Conservation (phyloP, 345 rosid species). For the Passiflora organensis region DNA sequence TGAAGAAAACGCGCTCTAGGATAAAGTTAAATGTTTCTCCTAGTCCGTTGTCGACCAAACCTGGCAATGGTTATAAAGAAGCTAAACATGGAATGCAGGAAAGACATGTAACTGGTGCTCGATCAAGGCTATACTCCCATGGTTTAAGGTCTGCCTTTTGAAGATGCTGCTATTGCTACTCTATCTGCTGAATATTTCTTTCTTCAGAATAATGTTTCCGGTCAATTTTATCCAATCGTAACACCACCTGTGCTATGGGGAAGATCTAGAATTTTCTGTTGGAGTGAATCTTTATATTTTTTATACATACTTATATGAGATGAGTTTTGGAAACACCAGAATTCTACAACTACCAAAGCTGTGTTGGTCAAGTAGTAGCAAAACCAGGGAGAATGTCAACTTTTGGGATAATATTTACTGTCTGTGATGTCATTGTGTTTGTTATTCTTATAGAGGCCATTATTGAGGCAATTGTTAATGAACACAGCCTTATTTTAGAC, state of each 20-base stretch:
- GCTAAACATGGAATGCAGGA: conserved; percentile 66
- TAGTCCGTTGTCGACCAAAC: conserved; percentile 49
- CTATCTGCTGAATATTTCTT: not conserved
- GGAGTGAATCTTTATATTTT: not conserved
- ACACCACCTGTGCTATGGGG: too few species aligned
- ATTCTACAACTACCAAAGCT: not conserved
- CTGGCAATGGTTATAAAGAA: conserved; percentile 63
- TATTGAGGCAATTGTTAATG: too few species aligned
- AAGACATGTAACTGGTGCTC: conserved; percentile 47
- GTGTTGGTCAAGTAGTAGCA: not conserved
- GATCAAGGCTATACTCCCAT: conserved; percentile 62
- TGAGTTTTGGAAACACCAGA: not conserved
- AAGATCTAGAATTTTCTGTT: not conserved
- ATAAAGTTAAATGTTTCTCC: conserved; percentile 63
- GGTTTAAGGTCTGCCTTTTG: conserved; percentile 56
- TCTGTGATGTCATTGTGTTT: conserved; percentile 5
- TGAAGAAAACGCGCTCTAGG: conserved; percentile 88
- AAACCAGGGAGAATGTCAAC: too few species aligned
- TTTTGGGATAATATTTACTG: conserved; percentile 1
- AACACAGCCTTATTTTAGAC: too few species aligned
- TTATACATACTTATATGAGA: conserved; percentile 1
- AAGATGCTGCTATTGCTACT: not conserved
- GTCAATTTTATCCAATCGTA: not conserved
- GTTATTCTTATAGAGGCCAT: conserved; percentile 5
- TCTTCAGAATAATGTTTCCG: not conserved